Evolutionary conservation across 306 rosid species (phyloP).

Genomic region (Dryas drummondii): DNA sequence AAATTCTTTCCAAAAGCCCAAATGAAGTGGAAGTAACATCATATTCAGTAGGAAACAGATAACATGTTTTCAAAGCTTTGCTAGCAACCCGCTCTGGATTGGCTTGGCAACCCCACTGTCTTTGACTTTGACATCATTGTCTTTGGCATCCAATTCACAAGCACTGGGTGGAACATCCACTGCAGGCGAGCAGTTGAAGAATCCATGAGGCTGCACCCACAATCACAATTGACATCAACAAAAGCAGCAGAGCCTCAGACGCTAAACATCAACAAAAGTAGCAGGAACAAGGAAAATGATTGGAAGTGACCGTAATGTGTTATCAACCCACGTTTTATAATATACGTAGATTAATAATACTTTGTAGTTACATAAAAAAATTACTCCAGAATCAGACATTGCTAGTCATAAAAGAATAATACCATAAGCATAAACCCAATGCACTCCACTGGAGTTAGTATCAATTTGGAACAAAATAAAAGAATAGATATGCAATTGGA

Average conservation of each 20-base stretch:
- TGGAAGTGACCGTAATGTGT: too few relatives aligned
- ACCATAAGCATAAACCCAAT: slow-evolving; percentile 78
- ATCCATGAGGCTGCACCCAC: slow-evolving; percentile 81
- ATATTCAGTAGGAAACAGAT: too few relatives aligned
- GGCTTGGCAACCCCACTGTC: slow-evolving; percentile 32
- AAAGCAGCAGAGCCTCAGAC: too few relatives aligned
- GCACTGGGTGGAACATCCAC: slow-evolving; percentile 66
- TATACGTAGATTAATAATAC: too few relatives aligned
- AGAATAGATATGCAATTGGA: too few relatives aligned
- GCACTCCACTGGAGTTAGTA: slow-evolving; percentile 56
- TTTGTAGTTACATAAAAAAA: too few relatives aligned
- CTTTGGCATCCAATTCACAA: slow-evolving; percentile 58
- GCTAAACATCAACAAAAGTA: background rate
- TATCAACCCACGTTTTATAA: too few relatives aligned
- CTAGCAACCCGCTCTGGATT: slow-evolving; percentile 32
- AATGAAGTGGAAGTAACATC: too few relatives aligned
- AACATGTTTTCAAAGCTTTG: slow-evolving; percentile 41
- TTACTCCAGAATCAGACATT: background rate
- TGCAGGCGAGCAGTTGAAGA: slow-evolving; percentile 90
- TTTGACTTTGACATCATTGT: slow-evolving; percentile 31
- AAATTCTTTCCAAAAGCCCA: too few relatives aligned
- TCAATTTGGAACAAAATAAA: too few relatives aligned
- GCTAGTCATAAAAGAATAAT: slow-evolving; percentile 28
- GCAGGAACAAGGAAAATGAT: too few relatives aligned
- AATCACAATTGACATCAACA: background rate